Evolutionary conservation across 495 filamentous ascomycete species (phyloP).

Genomic region (Trichoderma asperelloides): DNA sequence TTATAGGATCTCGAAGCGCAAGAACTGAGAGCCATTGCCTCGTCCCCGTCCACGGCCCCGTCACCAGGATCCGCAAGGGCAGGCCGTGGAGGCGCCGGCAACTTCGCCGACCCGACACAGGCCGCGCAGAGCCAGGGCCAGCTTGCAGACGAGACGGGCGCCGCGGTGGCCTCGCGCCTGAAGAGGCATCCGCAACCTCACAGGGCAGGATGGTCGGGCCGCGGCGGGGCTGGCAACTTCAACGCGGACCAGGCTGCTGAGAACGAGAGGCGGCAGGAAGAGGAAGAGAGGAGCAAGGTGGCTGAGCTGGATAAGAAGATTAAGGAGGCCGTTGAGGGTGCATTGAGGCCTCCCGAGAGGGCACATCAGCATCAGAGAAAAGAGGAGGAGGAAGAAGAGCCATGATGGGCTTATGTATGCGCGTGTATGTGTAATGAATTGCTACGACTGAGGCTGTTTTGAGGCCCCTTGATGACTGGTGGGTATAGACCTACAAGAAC

Average conservation of each 20-base stretch:
- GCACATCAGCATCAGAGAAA: slow-evolving; percentile 24
- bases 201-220: slow-evolving; percentile 22
- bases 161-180: slow-evolving; percentile 11
- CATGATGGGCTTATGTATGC: not conserved
- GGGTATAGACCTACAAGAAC: too few relatives aligned
- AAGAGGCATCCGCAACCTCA: slow-evolving; percentile 10
- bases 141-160: slow-evolving; percentile 17
- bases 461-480: too few relatives aligned
- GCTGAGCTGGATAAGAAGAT: slow-evolving; percentile 30
- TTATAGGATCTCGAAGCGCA: slow-evolving; percentile 37
- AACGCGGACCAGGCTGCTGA: slow-evolving; percentile 16
- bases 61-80: slow-evolving; percentile 35
- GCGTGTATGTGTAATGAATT: not conserved
- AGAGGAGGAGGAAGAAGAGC: slow-evolving; percentile 15
- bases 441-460: not conserved
- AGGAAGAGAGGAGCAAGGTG: slow-evolving; percentile 22
- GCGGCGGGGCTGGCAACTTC: slow-evolving; percentile 56
- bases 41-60: slow-evolving; percentile 13
- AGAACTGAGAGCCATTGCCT: slow-evolving; percentile 16
- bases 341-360: slow-evolving; percentile 26
- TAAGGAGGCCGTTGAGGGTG: slow-evolving; percentile 36
- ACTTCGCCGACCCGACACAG: slow-evolving; percentile 37
- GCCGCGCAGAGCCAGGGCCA: slow-evolving; percentile 19
- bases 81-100: slow-evolving; percentile 55
- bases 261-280: slow-evolving; percentile 16